Evolutionary conservation across 768 basidiomycete genomes (phyloP).

Genomic region (Russula abietina): DNA sequence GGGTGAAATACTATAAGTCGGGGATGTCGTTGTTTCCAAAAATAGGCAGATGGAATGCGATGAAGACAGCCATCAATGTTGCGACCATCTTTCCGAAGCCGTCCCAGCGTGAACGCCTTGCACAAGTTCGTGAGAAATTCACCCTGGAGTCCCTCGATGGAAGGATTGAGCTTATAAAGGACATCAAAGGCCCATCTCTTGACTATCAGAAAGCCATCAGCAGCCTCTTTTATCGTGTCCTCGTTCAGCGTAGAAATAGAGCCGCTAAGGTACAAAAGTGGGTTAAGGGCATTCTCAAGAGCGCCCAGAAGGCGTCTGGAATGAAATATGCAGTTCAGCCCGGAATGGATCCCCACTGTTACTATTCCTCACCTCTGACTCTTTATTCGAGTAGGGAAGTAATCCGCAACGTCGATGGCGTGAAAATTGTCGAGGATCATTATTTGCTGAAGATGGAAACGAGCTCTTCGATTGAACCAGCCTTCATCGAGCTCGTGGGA

Average conservation of each 20-base stretch:
- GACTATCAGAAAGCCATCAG: slow-evolving; percentile 34
- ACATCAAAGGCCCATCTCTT: slow-evolving; percentile 43
- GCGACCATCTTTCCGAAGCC: slow-evolving; percentile 7
- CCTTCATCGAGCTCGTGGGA: slow-evolving; percentile 27
- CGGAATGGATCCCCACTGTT: background rate
- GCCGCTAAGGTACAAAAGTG: slow-evolving; percentile 43
- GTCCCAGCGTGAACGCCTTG: slow-evolving; percentile 34
- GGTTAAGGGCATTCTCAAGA: slow-evolving; percentile 47
- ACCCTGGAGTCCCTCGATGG: background rate
- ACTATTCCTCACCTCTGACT: slow-evolving; percentile 3
- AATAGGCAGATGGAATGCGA: background rate
- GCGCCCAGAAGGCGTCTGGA: slow-evolving; percentile 2
- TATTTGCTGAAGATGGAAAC: slow-evolving; percentile 46
- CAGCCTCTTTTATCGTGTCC: slow-evolving; percentile 37
- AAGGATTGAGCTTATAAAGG: slow-evolving; percentile 34
- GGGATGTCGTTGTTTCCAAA: background rate
- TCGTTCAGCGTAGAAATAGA: slow-evolving; percentile 35
- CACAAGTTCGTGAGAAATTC: slow-evolving; percentile 39
- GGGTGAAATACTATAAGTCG: background rate
- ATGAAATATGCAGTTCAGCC: background rate
- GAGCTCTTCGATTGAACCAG: slow-evolving; percentile 40
- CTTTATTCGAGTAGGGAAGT: background rate
- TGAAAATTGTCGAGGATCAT: slow-evolving; percentile 38
- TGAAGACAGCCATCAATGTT: background rate
- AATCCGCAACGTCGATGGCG: background rate